Evolutionary conservation across 495 filamentous ascomycete species (phyloP), one percentile per base, ranked within the genome.

Genomic region (Aspergillus conjunctus): DNA sequence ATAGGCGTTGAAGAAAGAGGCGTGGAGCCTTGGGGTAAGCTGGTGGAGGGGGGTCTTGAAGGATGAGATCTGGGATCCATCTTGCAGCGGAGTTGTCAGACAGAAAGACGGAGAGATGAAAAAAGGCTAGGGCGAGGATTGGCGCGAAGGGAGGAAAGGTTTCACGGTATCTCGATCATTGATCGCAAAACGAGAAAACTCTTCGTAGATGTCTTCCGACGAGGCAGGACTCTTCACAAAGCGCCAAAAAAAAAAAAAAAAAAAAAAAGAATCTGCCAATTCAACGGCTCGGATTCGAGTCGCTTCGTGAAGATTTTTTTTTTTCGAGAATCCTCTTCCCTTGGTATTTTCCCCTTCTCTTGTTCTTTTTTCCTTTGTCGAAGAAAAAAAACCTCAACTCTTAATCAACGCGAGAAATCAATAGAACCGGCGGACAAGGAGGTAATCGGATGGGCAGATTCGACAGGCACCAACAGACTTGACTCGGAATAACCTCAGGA

Each of bases 51-150:
- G 66, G 81, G 79, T 65, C 81, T 76, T 66, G 80, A 81, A 69
- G 75, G 79, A 72, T 84, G 81, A 73, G 78, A 79, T 74, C 79
- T 77, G 64, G 73, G 73, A 77, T 80, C 77, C 79, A 81, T 81
- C 73, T 71, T 77, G 74, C 69, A 59, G 60, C 66, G 61, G 66
- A 59, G 55, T 39, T 60, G 65, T 62, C 61, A 53, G 58, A 60
- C 66, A 73, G 64, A 57, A 68, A 67, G 64, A 58, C 58, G 59
- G 63, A 65, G 66, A 62, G 68, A 68, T 63, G 67, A 54, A 58
- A 61, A 65, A 64, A 56, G 63, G 65, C 51, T 71, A 26, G 64
- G 65, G 69, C 50, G 56, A 48, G 46, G 32, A 64, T 60, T 69
- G 55, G 65, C 53, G 65, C 53, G 65, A 64, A 52, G 31, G 49